phyloP scores from a whole-genome alignment of 1,284 basidiomycete species.

The Moesziomyces globuligerus region DNA sequence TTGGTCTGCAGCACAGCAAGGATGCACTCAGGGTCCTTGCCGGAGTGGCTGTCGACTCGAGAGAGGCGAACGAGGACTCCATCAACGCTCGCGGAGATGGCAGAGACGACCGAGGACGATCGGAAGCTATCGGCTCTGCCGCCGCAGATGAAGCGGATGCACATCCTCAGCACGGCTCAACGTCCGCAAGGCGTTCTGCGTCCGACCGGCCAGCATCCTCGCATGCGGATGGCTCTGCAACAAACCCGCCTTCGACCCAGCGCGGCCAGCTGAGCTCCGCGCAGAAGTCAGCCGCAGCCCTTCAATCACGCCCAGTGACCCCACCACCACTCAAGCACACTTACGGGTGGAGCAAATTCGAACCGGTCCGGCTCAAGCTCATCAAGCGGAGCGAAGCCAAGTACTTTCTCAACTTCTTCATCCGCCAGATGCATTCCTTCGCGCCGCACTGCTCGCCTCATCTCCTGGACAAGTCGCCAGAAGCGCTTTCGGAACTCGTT shows the following conservation, averaged over 20 bases:
- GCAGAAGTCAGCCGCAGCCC: constrained; percentile 27
- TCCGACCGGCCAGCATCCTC: constrained; percentile 11
- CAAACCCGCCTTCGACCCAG: constrained; percentile 8
- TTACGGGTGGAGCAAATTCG: constrained; percentile 53
- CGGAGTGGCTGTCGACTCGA: constrained; percentile 42
- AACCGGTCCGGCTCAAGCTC: constrained; percentile 51
- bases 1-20: constrained; percentile 46
- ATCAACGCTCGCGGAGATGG: constrained; percentile 4
- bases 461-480: constrained; percentile 44
- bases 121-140: neutral
- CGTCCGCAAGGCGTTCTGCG: constrained; percentile 1
- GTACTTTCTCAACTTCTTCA: constrained; percentile 52
- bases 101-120: neutral
- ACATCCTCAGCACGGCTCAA: neutral
- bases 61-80: constrained; percentile 15
- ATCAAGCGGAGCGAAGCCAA: constrained; percentile 47
- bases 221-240: neutral
- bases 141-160: neutral
- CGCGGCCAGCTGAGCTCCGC: constrained; percentile 8
- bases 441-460: constrained; percentile 51
- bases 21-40: constrained; percentile 47
- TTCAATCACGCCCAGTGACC: constrained; percentile 29
- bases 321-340: constrained; percentile 48
- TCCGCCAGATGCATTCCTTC: constrained; percentile 50
- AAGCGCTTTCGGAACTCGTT: constrained; percentile 50